These are phyloP conservation scores for Krasilnikovozyma curviuscula DNA, from an alignment of 768 basidiomycete species.

Conservation along the genomic window DNA sequence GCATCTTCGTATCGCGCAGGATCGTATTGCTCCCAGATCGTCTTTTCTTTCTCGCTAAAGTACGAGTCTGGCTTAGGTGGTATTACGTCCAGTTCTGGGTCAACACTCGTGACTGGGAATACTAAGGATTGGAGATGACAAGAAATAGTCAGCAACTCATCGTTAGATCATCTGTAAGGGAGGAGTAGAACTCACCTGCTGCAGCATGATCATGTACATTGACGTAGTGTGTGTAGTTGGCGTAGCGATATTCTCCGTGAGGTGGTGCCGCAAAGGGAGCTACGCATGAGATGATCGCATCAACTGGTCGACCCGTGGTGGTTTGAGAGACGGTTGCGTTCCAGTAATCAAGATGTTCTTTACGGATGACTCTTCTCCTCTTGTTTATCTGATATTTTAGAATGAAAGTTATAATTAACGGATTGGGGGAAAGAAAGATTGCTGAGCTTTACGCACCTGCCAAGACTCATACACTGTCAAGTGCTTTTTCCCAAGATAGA, in stretches of 20 bases:
- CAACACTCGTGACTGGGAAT: constrained; percentile 46
- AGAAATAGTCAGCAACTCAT: too few species aligned
- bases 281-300: constrained; percentile 50
- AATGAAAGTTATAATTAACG: background rate
- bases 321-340: constrained; percentile 35
- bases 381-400: constrained; percentile 18
- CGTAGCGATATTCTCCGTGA: constrained; percentile 41
- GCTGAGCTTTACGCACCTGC: constrained; percentile 34
- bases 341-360: constrained; percentile 46
- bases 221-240: constrained; percentile 44
- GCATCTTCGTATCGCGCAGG: constrained; percentile 39
- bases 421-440: background rate
- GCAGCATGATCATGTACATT: constrained; percentile 50
- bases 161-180: too few species aligned
- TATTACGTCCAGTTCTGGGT: constrained; percentile 37
- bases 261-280: constrained; percentile 44
- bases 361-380: constrained; percentile 33
- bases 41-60: constrained; percentile 33
- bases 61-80: too few species aligned
- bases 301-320: constrained; percentile 51
- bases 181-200: constrained; percentile 18
- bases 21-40: constrained; percentile 37
- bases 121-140: too few species aligned
- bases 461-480: constrained; percentile 44
- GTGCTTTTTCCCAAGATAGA: constrained; percentile 27